Evolutionary conservation across 768 basidiomycete species (phyloP).

Genomic region (Cystoderma amianthinum): DNA sequence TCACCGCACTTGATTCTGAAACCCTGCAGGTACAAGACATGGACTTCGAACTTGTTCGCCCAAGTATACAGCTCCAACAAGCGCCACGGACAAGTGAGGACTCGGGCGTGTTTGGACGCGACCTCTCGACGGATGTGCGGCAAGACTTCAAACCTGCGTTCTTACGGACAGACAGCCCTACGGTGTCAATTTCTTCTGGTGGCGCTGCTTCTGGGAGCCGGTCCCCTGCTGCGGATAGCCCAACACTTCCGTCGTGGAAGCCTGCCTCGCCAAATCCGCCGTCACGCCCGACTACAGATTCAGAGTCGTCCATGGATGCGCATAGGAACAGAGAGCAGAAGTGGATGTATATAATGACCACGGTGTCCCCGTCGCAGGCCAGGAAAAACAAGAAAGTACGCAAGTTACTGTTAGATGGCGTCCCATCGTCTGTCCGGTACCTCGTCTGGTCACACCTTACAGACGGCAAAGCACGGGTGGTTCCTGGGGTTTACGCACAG

Average conservation of each 20-base stretch:
- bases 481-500: conserved; percentile 63
- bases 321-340: conserved; percentile 72
- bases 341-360: conserved; percentile 64
- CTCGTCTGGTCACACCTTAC: conserved; percentile 79
- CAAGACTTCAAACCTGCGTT: conserved; percentile 8
- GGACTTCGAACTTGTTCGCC: conserved; percentile 75
- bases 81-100: conserved; percentile 48
- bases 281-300: conserved; percentile 14
- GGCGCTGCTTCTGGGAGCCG: conserved; percentile 12
- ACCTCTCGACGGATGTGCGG: conserved; percentile 25
- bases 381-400: conserved; percentile 77
- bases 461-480: conserved; percentile 65
- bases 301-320: conserved; percentile 43
- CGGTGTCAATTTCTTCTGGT: conserved; percentile 30
- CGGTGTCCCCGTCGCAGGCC: conserved; percentile 52
- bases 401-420: conserved; percentile 67
- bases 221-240: conserved; percentile 17
- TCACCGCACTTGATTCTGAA: conserved; percentile 30
- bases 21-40: conserved; percentile 73
- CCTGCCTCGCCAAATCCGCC: conserved; percentile 3
- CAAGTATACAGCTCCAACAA: conserved; percentile 36
- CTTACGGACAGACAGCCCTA: conserved; percentile 34
- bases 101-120: conserved; percentile 30
- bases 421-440: conserved; percentile 79
- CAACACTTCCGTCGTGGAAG: conserved; percentile 2